These are phyloP conservation scores for Millerozyma acaciae DNA, from an alignment of 805 yeast genomes.

Conservation along the genomic window DNA sequence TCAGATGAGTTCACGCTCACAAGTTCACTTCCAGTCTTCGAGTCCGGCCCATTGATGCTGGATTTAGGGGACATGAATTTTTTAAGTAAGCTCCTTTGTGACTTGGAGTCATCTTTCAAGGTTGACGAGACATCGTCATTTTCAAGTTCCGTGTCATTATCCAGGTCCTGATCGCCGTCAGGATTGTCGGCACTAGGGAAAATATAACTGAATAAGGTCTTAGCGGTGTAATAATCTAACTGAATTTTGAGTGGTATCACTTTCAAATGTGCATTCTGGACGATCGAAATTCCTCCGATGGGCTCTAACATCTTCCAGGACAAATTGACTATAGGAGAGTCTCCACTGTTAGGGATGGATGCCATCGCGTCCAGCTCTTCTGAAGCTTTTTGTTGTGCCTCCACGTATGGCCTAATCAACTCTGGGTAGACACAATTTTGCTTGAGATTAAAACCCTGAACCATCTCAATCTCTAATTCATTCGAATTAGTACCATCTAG, in stretches of 20 bases:
- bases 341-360: constrained; percentile 10
- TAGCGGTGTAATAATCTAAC: constrained; percentile 68
- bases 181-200: constrained; percentile 45
- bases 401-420: constrained; percentile 51
- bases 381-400: constrained; percentile 7
- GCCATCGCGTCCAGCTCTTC: constrained; percentile 9
- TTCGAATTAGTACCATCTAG: constrained; percentile 67
- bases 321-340: constrained; percentile 24
- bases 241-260: constrained; percentile 68
- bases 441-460: constrained; percentile 68
- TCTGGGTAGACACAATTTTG: constrained; percentile 62
- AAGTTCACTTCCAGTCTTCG: constrained; percentile 2
- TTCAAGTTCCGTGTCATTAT: constrained; percentile 5
- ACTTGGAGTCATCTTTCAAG: constrained; percentile 5
- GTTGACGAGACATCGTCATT: constrained; percentile 4
- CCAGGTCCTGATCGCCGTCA: constrained; percentile 8
- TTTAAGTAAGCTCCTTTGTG: neutral
- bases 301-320: constrained; percentile 80
- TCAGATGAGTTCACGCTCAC: constrained; percentile 2
- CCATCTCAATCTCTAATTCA: constrained; percentile 50
- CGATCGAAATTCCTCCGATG: constrained; percentile 86
- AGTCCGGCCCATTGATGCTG: constrained; percentile 1
- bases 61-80: neutral
- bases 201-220: constrained; percentile 59
- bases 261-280: constrained; percentile 57